Percentiles rank a stretch among this genome's conserved stretches.
Evolutionary conservation across 257 asterid species (phyloP).

Genomic region (Marsdenia floribunda): DNA sequence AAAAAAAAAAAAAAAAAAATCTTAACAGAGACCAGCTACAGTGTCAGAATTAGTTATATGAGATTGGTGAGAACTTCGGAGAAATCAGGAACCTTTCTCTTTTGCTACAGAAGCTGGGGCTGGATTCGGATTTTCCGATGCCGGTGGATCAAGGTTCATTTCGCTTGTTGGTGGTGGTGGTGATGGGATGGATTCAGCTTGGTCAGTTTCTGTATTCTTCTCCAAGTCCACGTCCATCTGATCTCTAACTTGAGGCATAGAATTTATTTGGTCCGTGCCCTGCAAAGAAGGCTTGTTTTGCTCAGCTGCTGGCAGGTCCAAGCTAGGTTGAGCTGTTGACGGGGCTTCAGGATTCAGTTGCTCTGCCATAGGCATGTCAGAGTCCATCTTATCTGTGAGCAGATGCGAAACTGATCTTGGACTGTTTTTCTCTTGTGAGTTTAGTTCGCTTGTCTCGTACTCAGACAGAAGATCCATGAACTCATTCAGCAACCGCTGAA

Average conservation of each 20-base stretch:
- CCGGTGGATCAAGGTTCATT: conserved; percentile 38
- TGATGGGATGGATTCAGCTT: conserved; percentile 8
- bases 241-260: conserved; percentile 15
- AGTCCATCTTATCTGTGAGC: conserved; percentile 29
- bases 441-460: conserved; percentile 39
- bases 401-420: conserved; percentile 23
- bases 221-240: conserved; percentile 22
- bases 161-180: conserved; percentile 26
- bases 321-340: conserved; percentile 17
- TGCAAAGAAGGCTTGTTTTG: conserved; percentile 26
- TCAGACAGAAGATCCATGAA: conserved; percentile 76
- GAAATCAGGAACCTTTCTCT: conserved; percentile 31
- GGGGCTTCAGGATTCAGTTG: conserved; percentile 20
- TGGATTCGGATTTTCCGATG: conserved; percentile 13
- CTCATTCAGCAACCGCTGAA: conserved; percentile 85
- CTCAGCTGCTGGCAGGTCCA: conserved; percentile 21
- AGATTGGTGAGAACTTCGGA: not conserved
- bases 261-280: conserved; percentile 29
- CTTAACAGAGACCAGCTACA: not conserved
- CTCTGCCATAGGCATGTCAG: conserved; percentile 26
- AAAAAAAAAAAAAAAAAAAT: not conserved
- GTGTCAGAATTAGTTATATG: not conserved
- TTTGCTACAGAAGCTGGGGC: conserved; percentile 12
- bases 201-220: conserved; percentile 15
- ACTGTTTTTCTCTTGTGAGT: conserved; percentile 19